Base-by-base conservation (phyloP, 768 basidiomycete genomes). In the Sporobolomyces pararoseus region DNA sequence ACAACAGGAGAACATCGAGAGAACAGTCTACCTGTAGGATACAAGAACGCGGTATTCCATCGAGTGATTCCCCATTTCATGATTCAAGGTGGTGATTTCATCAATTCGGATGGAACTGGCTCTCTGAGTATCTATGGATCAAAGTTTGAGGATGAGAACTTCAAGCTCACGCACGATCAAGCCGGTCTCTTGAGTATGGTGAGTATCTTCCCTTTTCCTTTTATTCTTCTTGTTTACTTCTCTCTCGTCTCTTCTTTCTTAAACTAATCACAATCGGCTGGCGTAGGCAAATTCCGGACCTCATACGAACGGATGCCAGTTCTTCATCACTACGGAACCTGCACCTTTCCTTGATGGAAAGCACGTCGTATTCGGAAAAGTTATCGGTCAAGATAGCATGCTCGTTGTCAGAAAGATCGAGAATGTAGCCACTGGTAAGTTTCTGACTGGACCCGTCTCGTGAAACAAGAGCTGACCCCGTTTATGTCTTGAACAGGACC, bases 1-100 rank as follows among this genome's bases (percentile, higher is more conserved):
- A 98, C 95, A 78, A 97, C 94, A 3, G 96, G 96, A n/a, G 95
- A 98, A 81, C 90, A 86, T 80, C 85, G 91, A 90, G 93, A 76
- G 62, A 75, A 77, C 69, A 69, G 65, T 31, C 57, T 74, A 14
- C 75, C 75, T 2, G 55, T 74, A 23, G 74, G 77, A 19, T 77
- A 75, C 71, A 77, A 77, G 66, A 42, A 52, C 39, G 46, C 59
- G 19, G 68, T 71, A 50, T 73, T 76, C 49, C 72, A 75, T 60
- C 72, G 76, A 9, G 75, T 77, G 4, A 78, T 78, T 49, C 74
- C 76, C 14, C 78, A 81, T 66, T 99, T 98, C 81, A 97, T 99
- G 66, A 60, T 72, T 51, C 74, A 75, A 55, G 91, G 90, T 53
- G 96, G 96, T 0, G 96, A 99, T 78, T 99, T 98, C 73, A 75